Evolutionary conservation across 257 asterid genomes (phyloP).

Genomic region (Solanum verrucosum): DNA sequence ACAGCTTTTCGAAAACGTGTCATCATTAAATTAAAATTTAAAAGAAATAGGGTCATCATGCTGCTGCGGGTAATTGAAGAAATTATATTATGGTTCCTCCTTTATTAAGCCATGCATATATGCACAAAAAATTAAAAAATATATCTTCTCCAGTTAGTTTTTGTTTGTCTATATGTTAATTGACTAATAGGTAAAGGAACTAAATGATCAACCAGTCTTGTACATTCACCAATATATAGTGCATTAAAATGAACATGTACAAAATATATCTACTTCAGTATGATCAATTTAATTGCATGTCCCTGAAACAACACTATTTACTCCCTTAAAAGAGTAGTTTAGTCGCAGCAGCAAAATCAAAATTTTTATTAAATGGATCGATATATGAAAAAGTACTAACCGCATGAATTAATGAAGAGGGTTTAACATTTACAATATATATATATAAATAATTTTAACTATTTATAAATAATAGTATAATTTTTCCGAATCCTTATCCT

Average conservation of each 20-base stretch:
- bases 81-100: neutral
- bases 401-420: neutral
- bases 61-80: neutral
- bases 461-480: too few relatives aligned
- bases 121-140: neutral
- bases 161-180: neutral
- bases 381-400: neutral
- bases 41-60: neutral
- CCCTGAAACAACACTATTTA: neutral
- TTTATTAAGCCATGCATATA: neutral
- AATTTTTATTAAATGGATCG: neutral
- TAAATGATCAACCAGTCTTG: neutral
- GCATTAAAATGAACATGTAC: neutral
- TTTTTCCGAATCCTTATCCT: too few relatives aligned
- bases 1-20: neutral
- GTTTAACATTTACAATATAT: too few relatives aligned
- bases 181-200: neutral
- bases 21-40: neutral
- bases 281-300: neutral
- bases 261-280: neutral
- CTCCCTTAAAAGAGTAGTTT: too few relatives aligned
- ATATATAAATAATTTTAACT: too few relatives aligned
- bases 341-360: accelerated
- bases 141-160: neutral
- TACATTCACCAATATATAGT: neutral